Conservation (phyloP, 257 asterid species). For the Solanum pimpinellifolium region DNA sequence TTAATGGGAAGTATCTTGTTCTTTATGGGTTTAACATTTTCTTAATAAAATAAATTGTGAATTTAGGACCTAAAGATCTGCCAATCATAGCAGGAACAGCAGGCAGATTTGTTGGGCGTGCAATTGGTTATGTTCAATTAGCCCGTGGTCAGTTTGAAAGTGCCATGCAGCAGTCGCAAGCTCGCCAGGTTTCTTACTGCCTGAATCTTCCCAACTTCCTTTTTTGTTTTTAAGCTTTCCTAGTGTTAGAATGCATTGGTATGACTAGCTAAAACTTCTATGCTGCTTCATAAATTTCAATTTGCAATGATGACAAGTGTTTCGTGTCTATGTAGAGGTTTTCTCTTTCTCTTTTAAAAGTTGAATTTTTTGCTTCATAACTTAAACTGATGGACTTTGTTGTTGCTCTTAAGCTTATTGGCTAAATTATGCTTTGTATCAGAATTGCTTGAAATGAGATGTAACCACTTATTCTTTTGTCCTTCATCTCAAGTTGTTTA, state of each 20-base stretch:
- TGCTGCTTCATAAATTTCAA: not conserved
- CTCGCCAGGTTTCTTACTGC: conserved; percentile 47
- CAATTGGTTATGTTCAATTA: conserved; percentile 73
- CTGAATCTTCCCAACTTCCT: not conserved
- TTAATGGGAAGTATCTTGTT: not conserved
- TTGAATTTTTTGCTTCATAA: not conserved
- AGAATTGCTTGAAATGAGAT: not conserved
- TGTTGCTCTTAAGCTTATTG: not conserved
- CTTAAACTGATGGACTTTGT: not conserved
- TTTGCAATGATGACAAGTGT: not conserved
- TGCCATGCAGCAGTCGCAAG: conserved; percentile 82
- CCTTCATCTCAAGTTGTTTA: not conserved
- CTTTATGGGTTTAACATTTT: not conserved
- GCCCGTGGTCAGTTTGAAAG: conserved; percentile 81
- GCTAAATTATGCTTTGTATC: not conserved
- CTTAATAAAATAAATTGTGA: not conserved
- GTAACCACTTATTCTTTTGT: not conserved
- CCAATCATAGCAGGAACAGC: conserved; percentile 65
- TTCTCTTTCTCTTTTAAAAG: not conserved
- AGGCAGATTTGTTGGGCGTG: conserved; percentile 80
- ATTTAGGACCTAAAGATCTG: conserved; percentile 74
- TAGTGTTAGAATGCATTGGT: not conserved
- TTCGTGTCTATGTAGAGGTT: not conserved
- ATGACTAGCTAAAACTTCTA: not conserved
- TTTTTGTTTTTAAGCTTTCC: not conserved